A percentile compares a stretch with the other conserved stretches of the same genome.
phyloP scores from a whole-genome alignment of 2,329 filamentous ascomycete species.

The Alternaria triticina region DNA sequence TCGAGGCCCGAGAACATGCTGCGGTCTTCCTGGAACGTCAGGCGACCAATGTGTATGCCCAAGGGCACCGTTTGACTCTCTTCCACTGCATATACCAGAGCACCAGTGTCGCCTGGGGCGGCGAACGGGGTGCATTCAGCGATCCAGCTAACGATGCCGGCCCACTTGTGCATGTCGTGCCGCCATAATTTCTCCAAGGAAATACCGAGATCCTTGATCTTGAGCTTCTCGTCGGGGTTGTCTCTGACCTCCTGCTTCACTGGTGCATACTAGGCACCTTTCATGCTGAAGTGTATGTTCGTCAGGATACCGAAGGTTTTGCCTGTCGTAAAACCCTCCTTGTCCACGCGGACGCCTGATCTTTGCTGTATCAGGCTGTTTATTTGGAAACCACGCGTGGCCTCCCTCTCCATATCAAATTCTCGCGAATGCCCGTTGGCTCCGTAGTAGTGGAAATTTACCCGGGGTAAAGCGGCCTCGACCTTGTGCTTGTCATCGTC shows the following conservation, averaged over 20 bases:
- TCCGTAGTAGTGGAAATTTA: neutral
- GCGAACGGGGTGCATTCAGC: neutral
- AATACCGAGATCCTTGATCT: neutral
- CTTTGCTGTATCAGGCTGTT: neutral
- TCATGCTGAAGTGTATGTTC: neutral
- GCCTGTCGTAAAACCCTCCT: neutral
- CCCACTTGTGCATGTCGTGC: neutral
- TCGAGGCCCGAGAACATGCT: neutral
- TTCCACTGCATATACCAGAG: neutral
- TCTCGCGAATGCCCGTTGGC: neutral
- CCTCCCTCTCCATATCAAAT: neutral
- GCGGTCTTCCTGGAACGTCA: neutral
- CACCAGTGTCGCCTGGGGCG: neutral
- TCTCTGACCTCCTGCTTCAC: neutral
- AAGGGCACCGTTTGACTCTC: neutral
- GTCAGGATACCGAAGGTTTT: neutral
- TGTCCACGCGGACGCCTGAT: neutral
- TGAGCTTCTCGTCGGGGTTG: neutral
- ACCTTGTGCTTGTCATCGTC: neutral
- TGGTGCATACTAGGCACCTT: neutral
- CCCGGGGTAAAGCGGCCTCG: neutral
- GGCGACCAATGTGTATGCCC: neutral
- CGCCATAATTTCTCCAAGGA: neutral
- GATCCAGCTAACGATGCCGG: neutral
- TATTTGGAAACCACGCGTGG: neutral